These are phyloP conservation scores for Neoboletus subvelutipes DNA, from an alignment of 768 basidiomycete species.

Conservation along the genomic window DNA sequence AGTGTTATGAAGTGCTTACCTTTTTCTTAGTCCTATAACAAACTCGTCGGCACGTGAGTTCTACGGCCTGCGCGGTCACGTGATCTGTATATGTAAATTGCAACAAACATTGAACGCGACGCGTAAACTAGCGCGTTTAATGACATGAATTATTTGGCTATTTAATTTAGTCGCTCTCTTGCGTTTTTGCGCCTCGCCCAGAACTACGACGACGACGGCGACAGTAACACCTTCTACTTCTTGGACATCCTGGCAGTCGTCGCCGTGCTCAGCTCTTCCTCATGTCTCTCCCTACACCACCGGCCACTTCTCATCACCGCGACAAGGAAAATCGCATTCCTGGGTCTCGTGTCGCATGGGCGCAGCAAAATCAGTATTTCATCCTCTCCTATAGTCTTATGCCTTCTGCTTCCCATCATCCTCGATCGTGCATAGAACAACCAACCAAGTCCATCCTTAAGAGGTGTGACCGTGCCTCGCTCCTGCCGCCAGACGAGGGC, in stretches of 20 bases:
- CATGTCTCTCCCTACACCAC: slow-evolving; percentile 62
- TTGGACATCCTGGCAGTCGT: slow-evolving; percentile 4
- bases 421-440: slow-evolving; percentile 39
- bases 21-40: too few species aligned
- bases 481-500: slow-evolving; percentile 42
- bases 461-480: slow-evolving; percentile 35
- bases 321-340: slow-evolving; percentile 53
- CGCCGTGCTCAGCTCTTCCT: slow-evolving; percentile 2
- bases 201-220: slow-evolving; percentile 23
- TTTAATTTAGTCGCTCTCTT: slow-evolving; percentile 16
- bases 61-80: slow-evolving; percentile 7
- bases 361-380: slow-evolving; percentile 50
- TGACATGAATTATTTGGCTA: slow-evolving; percentile 29
- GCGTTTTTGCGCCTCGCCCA: slow-evolving; percentile 1
- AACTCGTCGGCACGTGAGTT: too few species aligned
- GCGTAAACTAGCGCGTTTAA: slow-evolving; percentile 43
- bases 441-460: slow-evolving; percentile 75
- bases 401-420: slow-evolving; percentile 15
- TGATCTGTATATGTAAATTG: slow-evolving; percentile 17
- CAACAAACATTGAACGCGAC: slow-evolving; percentile 38
- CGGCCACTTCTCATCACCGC: slow-evolving; percentile 53
- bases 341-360: slow-evolving; percentile 49
- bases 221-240: slow-evolving; percentile 1
- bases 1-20: too few species aligned
- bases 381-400: slow-evolving; percentile 35